A percentile compares a stretch with the other conserved stretches of the same genome.
phyloP scores from a whole-genome alignment of 2,329 filamentous ascomycete species.

The Fusarium sp. region DNA sequence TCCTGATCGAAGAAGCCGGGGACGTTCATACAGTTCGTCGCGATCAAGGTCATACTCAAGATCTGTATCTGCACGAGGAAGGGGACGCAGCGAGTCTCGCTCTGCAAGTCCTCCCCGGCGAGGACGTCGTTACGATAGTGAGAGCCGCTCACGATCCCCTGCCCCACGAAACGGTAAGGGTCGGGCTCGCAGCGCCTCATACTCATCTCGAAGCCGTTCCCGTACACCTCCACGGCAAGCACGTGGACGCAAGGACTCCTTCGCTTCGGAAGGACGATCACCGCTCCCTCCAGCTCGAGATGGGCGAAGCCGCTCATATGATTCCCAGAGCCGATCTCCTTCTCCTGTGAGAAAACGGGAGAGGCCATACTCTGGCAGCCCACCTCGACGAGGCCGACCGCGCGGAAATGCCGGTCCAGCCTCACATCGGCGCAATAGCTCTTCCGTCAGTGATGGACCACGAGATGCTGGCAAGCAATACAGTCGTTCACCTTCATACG shows the following conservation, averaged over 20 bases:
- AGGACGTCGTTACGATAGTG: constrained; percentile 38
- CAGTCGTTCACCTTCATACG: constrained; percentile 48
- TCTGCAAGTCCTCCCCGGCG: constrained; percentile 48
- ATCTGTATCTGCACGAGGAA: constrained; percentile 49
- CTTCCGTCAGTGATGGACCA: constrained; percentile 47
- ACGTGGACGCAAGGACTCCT: constrained; percentile 35
- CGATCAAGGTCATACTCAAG: constrained; percentile 60
- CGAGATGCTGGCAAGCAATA: constrained; percentile 38
- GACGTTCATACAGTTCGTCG: constrained; percentile 43
- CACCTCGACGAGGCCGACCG: constrained; percentile 38
- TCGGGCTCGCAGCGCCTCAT: constrained; percentile 45
- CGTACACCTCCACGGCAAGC: constrained; percentile 41
- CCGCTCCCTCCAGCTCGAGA: constrained; percentile 34
- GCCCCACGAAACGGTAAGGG: constrained; percentile 42
- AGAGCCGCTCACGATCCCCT: constrained; percentile 46
- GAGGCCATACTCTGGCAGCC: constrained; percentile 35
- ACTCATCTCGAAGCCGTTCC: constrained; percentile 48
- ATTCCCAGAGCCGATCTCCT: constrained; percentile 38
- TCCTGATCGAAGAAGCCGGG: constrained; percentile 41
- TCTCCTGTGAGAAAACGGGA: constrained; percentile 37
- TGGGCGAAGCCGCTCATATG: constrained; percentile 38
- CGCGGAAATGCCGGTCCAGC: constrained; percentile 29
- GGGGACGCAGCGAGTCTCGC: constrained; percentile 40
- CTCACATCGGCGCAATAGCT: constrained; percentile 47
- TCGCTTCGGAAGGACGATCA: constrained; percentile 36